Percentiles rank a stretch among this genome's conserved stretches.
phyloP scores from a whole-genome alignment of 345 rosid species.

The Erodium maritimum region DNA sequence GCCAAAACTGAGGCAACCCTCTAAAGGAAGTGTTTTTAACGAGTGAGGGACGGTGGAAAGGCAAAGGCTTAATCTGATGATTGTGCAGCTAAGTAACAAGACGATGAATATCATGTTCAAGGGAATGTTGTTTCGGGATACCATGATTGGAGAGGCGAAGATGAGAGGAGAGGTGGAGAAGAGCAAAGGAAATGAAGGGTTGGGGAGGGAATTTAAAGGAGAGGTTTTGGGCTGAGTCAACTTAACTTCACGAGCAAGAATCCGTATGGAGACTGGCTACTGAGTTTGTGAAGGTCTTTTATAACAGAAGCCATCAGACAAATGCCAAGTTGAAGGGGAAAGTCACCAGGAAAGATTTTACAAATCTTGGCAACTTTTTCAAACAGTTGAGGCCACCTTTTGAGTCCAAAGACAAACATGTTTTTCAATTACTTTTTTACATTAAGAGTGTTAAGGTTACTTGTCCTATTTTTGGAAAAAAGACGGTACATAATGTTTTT shows the following conservation, averaged over 20 bases:
- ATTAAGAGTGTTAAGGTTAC: neutral
- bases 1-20: slow-evolving; percentile 63
- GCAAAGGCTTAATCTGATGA: slow-evolving; percentile 45
- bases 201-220: slow-evolving; percentile 40
- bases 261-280: slow-evolving; percentile 51
- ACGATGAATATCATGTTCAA: slow-evolving; percentile 42
- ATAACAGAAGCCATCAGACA: slow-evolving; percentile 40
- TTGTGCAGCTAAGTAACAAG: slow-evolving; percentile 51
- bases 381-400: slow-evolving; percentile 48
- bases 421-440: neutral
- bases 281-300: slow-evolving; percentile 35
- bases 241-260: slow-evolving; percentile 38
- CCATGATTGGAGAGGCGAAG: slow-evolving; percentile 12
- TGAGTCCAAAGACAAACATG: slow-evolving; percentile 16
- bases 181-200: slow-evolving; percentile 22
- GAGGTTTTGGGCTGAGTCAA: slow-evolving; percentile 36
- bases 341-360: slow-evolving; percentile 41
- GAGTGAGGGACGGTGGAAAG: slow-evolving; percentile 55
- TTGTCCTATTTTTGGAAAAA: neutral
- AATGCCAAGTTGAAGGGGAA: slow-evolving; percentile 47
- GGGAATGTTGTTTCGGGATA: slow-evolving; percentile 34
- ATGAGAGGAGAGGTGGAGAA: slow-evolving; percentile 20
- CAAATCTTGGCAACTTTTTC: slow-evolving; percentile 63
- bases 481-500: neutral
- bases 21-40: slow-evolving; percentile 42